phyloP scores from a whole-genome alignment of 2,329 filamentous ascomycete genomes.

The Corynespora cassiicola region DNA sequence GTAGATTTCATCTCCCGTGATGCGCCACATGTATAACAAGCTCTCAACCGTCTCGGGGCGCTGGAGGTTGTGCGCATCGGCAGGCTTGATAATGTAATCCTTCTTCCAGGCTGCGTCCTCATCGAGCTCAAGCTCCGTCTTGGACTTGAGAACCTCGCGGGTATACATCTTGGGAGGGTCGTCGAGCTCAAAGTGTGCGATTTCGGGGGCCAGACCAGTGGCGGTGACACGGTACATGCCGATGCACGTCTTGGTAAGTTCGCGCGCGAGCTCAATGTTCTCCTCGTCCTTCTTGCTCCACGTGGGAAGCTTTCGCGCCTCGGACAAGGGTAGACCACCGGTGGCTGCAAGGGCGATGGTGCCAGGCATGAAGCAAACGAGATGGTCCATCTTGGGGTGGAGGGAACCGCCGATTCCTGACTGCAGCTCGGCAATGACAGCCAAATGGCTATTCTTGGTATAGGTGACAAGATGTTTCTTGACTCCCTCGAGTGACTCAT shows the following conservation, averaged over 20 bases:
- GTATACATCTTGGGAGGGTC: conserved; percentile 68
- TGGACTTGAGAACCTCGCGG: conserved; percentile 54
- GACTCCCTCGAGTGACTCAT: conserved; percentile 81
- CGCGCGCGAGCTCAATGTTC: conserved; percentile 84
- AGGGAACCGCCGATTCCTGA: conserved; percentile 71
- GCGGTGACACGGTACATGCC: conserved; percentile 92
- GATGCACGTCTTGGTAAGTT: conserved; percentile 97
- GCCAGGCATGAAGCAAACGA: conserved; percentile 96
- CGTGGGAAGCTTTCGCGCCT: conserved; percentile 71
- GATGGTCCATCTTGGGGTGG: conserved; percentile 94
- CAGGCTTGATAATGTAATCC: conserved; percentile 80
- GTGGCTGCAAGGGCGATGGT: conserved; percentile 92
- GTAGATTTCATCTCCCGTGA: conserved; percentile 88
- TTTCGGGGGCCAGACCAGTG: conserved; percentile 93
- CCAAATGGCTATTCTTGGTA: conserved; percentile 78
- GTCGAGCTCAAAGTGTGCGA: conserved; percentile 85
- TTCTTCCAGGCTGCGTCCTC: conserved; percentile 70
- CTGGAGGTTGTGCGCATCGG: conserved; percentile 92
- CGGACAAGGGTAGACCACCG: conserved; percentile 74
- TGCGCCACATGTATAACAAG: conserved; percentile 98
- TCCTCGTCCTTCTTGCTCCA: conserved; percentile 85
- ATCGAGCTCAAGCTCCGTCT: conserved; percentile 36
- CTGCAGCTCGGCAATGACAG: conserved; percentile 88
- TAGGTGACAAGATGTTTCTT: conserved; percentile 94
- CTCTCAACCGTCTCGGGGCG: conserved; percentile 96